Evolutionary conservation across 208 protist genomes (phyloP).

Genomic region (Endotrypanum monterogeii): DNA sequence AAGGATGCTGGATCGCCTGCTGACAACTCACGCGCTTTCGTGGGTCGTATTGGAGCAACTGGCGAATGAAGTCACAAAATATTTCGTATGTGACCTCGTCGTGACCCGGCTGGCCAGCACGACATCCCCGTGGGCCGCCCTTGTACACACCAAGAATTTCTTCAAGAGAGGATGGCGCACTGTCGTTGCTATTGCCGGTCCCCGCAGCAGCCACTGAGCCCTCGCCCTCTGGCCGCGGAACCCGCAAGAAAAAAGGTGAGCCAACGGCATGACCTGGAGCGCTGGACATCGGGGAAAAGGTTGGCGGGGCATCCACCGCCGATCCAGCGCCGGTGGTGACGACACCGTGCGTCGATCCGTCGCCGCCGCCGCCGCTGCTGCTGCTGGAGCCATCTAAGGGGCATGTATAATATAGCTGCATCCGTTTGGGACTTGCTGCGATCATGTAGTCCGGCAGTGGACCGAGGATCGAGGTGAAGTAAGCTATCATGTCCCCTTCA

Average conservation of each 20-base stretch:
- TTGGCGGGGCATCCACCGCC: not conserved
- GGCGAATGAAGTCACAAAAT: conserved; percentile 82
- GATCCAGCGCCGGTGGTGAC: not conserved
- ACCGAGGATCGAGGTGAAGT: conserved; percentile 88
- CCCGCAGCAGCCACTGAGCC: conserved; percentile 20
- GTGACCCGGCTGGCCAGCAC: conserved; percentile 73
- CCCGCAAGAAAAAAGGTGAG: conserved; percentile 31
- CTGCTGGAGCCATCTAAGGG: not conserved
- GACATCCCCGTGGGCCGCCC: conserved; percentile 81
- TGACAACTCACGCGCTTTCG: conserved; percentile 65
- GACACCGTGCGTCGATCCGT: not conserved
- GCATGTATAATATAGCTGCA: conserved; percentile 48
- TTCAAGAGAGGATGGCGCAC: conserved; percentile 30
- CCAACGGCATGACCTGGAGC: conserved; percentile 29
- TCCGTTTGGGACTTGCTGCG: conserved; percentile 59
- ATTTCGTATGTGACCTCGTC: conserved; percentile 57
- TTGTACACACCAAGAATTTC: conserved; percentile 74
- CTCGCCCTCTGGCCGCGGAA: conserved; percentile 14
- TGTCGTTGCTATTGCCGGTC: conserved; percentile 1
- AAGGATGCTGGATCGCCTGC: conserved; percentile 78
- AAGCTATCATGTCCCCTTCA: conserved; percentile 94
- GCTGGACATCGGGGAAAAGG: conserved; percentile 13
- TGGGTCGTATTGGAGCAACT: conserved; percentile 81
- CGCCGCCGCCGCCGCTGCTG: not conserved
- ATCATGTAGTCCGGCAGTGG: conserved; percentile 83